A percentile compares a stretch with the other conserved stretches of the same genome.
These are phyloP conservation scores for Calophaca sinica DNA, from an alignment of 306 rosid species.

Conservation along the genomic window DNA sequence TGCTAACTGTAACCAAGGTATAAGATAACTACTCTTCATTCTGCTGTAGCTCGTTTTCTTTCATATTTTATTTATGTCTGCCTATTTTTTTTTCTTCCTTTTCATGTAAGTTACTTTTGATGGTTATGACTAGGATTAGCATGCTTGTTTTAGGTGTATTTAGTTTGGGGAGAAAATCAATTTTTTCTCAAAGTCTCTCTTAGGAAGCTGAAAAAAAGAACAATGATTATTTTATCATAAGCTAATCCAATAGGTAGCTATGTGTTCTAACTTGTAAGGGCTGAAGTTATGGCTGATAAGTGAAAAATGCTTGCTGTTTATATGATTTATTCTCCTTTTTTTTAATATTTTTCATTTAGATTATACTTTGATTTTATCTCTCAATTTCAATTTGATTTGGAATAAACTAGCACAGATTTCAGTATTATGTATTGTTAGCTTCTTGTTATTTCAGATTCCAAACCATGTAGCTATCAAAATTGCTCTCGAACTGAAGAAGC, in stretches of 20 bases:
- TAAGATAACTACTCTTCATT: background rate
- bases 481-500: constrained; percentile 94
- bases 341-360: no score
- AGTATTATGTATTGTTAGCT: constrained; percentile 37
- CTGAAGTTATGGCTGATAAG: constrained; percentile 6
- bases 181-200: background rate
- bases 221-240: background rate
- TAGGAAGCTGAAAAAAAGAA: background rate
- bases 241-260: background rate
- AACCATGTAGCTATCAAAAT: constrained; percentile 91
- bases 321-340: no score
- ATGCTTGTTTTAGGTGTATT: background rate
- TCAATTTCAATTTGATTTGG: constrained; percentile 12
- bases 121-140: constrained; percentile 9
- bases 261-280: background rate
- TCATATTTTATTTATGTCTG: background rate
- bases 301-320: no score
- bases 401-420: background rate
- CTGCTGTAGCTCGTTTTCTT: background rate
- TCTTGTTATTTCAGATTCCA: constrained; percentile 79
- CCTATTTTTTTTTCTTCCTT: background rate
- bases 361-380: constrained; percentile 10
- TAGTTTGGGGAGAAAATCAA: background rate
- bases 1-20: constrained; percentile 95
- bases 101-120: constrained; percentile 19